Evolutionary conservation across 176 grass and related monocot species (phyloP).

Genomic region (Saccharum spontaneum): DNA sequence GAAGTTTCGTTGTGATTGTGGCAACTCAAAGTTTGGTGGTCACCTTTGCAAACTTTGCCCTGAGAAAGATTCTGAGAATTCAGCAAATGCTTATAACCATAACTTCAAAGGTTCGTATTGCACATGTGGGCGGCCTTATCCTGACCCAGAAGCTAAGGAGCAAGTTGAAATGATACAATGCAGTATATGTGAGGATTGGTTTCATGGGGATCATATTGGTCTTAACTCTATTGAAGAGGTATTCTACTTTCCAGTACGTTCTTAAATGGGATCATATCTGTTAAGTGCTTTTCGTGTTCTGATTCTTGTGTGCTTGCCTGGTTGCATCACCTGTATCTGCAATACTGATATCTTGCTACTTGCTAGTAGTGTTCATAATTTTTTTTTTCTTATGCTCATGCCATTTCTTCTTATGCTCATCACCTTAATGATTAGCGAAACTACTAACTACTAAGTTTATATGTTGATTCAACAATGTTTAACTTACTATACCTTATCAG

Average conservation of each 20-base stretch:
- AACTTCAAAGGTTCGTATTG: constrained; percentile 96
- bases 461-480: not conserved
- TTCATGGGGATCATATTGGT: constrained; percentile 90
- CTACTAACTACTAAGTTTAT: too few relatives aligned
- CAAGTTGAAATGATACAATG: constrained; percentile 99
- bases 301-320: constrained; percentile 15
- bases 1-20: constrained; percentile 91
- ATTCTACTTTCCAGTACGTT: constrained; percentile 25
- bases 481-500: not conserved
- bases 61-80: constrained; percentile 77
- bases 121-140: constrained; percentile 88
- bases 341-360: not conserved
- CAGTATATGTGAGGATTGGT: constrained; percentile 98
- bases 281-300: not conserved
- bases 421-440: too few relatives aligned
- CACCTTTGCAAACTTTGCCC: constrained; percentile 77
- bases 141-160: constrained; percentile 85
- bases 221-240: constrained; percentile 77
- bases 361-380: not conserved
- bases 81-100: constrained; percentile 79
- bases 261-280: constrained; percentile 15
- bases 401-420: not conserved
- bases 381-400: not conserved
- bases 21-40: constrained; percentile 83
- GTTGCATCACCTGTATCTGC: not conserved